phyloP scores from a whole-genome alignment of 116 monocot genomes.

The Cymodocea nodosa region DNA sequence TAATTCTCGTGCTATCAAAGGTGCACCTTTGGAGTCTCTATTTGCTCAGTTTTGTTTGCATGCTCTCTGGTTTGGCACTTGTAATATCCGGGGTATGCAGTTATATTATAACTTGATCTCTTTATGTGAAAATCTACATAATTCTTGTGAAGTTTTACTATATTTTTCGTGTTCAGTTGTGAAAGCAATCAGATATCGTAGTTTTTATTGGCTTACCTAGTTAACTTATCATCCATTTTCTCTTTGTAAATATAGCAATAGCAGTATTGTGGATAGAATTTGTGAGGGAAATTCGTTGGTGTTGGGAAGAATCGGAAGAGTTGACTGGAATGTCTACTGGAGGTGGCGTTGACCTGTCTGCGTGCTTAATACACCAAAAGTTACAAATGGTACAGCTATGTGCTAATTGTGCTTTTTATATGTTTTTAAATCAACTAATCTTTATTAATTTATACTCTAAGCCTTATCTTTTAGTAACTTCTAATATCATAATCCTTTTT shows the following conservation, averaged over 20 bases:
- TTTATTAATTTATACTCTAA: too few species aligned
- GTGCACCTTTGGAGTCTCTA: conserved; percentile 73
- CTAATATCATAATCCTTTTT: too few species aligned
- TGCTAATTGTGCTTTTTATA: background rate
- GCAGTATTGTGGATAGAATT: conserved; percentile 91
- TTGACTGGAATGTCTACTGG: conserved; percentile 57
- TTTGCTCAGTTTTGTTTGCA: conserved; percentile 96
- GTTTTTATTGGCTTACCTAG: too few species aligned
- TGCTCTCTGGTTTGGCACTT: conserved; percentile 91
- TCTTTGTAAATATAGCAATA: conserved; percentile 45
- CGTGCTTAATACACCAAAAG: conserved; percentile 93
- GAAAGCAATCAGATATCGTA: background rate
- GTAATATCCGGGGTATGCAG: conserved; percentile 68
- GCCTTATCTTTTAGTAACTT: too few species aligned
- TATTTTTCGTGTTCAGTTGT: background rate
- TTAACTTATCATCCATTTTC: background rate
- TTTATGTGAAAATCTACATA: background rate
- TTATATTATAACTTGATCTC: background rate
- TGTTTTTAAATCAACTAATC: background rate
- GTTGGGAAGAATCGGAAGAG: conserved; percentile 89
- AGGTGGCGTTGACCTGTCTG: conserved; percentile 55
- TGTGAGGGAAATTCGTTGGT: conserved; percentile 99
- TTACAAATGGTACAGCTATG: conserved; percentile 72
- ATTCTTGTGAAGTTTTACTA: background rate
- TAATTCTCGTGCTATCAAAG: conserved; percentile 63